Percentiles rank a stretch among this genome's conserved stretches.
Conservation (phyloP, 192 early-diverging fungal genomes). For the Linnemannia hyalina region DNA sequence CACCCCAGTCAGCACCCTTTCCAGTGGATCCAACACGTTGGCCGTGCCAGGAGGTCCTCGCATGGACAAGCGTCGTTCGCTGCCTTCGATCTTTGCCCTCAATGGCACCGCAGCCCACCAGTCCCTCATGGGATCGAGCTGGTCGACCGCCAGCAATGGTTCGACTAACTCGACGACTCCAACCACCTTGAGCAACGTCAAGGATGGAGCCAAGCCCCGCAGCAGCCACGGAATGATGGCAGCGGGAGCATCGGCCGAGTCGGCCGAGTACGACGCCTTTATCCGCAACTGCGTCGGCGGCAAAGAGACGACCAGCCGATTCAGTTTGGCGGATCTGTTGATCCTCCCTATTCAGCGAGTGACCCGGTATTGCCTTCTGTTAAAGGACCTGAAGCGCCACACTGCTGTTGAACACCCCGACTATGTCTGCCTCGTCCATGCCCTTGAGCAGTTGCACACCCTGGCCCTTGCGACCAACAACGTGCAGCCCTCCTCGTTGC, state of each 20-base stretch:
- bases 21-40: background rate
- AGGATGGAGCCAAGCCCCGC: conserved; percentile 10
- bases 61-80: conserved; percentile 35
- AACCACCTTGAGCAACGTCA: background rate
- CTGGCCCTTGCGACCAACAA: conserved; percentile 51
- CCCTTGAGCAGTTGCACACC: conserved; percentile 50
- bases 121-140: background rate
- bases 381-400: conserved; percentile 63
- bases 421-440: conserved; percentile 52
- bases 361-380: conserved; percentile 80
- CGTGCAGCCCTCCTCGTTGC: conserved; percentile 36
- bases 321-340: conserved; percentile 78
- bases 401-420: conserved; percentile 36
- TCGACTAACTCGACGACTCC: background rate
- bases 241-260: background rate
- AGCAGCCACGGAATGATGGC: conserved; percentile 29
- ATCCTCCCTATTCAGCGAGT: conserved; percentile 87
- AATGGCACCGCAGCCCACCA: background rate
- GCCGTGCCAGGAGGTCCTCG: conserved; percentile 15
- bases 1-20: background rate
- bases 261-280: conserved; percentile 17
- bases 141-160: background rate
- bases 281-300: conserved; percentile 56
- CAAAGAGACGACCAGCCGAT: conserved; percentile 65
- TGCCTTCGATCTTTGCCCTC: conserved; percentile 37